These are phyloP conservation scores for Geotrichum phurueaensis DNA, from an alignment of 1,139 yeast genomes.

Conservation along the genomic window DNA sequence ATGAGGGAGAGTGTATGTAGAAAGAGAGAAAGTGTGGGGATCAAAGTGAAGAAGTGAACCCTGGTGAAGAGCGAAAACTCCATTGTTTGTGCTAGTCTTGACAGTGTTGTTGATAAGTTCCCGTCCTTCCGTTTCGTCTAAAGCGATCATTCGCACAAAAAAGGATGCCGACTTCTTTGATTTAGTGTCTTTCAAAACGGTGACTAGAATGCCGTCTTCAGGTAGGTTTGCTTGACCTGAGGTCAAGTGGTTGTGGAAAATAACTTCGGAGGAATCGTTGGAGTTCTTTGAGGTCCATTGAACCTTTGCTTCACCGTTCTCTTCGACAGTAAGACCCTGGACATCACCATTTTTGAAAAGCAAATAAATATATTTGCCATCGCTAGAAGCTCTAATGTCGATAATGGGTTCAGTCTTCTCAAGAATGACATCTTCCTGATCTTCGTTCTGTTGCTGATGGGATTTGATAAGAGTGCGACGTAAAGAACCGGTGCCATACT, in stretches of 20 bases:
- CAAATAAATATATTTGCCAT: constrained; percentile 19
- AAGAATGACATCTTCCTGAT: constrained; percentile 14
- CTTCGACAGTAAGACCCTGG: constrained; percentile 18
- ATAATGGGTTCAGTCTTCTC: constrained; percentile 19
- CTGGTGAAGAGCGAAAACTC: constrained; percentile 15
- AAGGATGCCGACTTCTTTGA: constrained; percentile 20
- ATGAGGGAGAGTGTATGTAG: constrained; percentile 13
- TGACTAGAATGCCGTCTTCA: constrained; percentile 23
- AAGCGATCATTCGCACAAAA: constrained; percentile 23
- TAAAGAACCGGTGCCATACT: constrained; percentile 14
- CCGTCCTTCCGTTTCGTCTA: constrained; percentile 19
- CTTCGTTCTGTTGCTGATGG: constrained; percentile 18
- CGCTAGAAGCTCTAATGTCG: constrained; percentile 18
- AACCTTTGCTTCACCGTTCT: constrained; percentile 12
- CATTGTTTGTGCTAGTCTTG: constrained; percentile 12
- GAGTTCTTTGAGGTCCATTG: constrained; percentile 22
- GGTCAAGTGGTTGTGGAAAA: constrained; percentile 17
- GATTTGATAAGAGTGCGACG: constrained; percentile 11
- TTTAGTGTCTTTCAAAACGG: constrained; percentile 22
- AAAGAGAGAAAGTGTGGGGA: constrained; percentile 12
- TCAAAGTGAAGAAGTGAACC: constrained; percentile 14
- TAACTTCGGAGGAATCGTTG: constrained; percentile 21
- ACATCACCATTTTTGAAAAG: constrained; percentile 23
- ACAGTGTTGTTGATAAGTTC: constrained; percentile 22
- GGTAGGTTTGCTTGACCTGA: constrained; percentile 21